Evolutionary conservation across 2,329 filamentous ascomycete genomes (phyloP).

Genomic region (Aspergillus puulaauensis): DNA sequence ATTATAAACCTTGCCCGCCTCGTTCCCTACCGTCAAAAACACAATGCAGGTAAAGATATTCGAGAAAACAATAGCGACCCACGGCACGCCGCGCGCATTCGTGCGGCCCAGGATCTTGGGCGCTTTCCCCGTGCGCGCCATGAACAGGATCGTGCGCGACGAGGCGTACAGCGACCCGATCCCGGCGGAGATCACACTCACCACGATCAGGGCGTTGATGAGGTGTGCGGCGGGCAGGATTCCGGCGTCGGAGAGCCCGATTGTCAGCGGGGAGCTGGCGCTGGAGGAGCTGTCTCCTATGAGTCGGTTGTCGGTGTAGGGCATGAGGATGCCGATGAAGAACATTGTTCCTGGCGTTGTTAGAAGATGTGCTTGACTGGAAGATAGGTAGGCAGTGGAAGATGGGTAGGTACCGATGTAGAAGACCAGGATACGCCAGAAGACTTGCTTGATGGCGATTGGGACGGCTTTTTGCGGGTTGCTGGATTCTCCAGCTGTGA

Average conservation of each 20-base stretch:
- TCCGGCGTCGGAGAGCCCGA: conserved; percentile 71
- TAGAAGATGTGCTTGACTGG: too few species aligned
- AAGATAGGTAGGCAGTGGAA: too few species aligned
- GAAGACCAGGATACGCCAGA: conserved; percentile 52
- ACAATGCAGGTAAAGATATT: conserved; percentile 62
- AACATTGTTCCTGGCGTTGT: conserved; percentile 58
- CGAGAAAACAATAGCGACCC: conserved; percentile 64
- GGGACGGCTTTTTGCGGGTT: conserved; percentile 50
- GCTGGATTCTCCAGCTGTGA: conserved; percentile 35
- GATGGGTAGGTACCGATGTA: conserved; percentile 52
- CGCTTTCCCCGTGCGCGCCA: conserved; percentile 72
- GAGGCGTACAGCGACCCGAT: conserved; percentile 78
- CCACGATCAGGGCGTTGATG: conserved; percentile 74
- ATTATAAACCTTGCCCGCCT: conserved; percentile 30
- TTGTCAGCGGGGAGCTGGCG: conserved; percentile 70
- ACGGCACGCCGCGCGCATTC: conserved; percentile 60
- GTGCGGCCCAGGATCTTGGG: conserved; percentile 69
- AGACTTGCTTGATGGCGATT: conserved; percentile 41
- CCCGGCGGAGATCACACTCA: conserved; percentile 69
- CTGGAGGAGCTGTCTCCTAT: conserved; percentile 62
- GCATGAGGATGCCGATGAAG: conserved; percentile 73
- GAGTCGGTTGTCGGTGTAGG: conserved; percentile 64
- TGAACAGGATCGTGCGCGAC: conserved; percentile 71
- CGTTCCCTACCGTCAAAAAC: conserved; percentile 31
- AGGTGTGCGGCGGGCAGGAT: conserved; percentile 72